A percentile compares a stretch with the other conserved stretches of the same genome.
Conservation (phyloP, 108 stramenopile genomes). For the Bacterosira constricta region DNA sequence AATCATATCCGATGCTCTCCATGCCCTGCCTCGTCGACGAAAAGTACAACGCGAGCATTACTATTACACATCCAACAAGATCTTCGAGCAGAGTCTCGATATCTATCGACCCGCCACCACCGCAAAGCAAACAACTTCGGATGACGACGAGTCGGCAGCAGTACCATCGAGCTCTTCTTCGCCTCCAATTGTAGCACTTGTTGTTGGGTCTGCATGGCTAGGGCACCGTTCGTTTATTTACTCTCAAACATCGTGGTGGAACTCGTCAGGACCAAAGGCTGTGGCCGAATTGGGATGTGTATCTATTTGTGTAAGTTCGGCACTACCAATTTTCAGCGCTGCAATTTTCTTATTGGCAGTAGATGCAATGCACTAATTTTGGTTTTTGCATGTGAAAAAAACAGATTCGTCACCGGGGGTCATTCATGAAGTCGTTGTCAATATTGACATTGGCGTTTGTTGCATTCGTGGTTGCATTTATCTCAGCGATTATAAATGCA, state of each 20-base stretch:
- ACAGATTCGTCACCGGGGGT: constrained; percentile 68
- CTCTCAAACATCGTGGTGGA: constrained; percentile 67
- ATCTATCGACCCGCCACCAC: constrained; percentile 48
- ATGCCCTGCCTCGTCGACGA: neutral
- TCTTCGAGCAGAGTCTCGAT: constrained; percentile 69
- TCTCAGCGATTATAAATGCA: neutral
- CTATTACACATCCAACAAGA: constrained; percentile 28
- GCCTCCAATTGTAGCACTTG: constrained; percentile 54
- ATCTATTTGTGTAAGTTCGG: constrained; percentile 46
- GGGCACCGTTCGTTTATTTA: constrained; percentile 60
- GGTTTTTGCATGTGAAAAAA: neutral
- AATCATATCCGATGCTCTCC: neutral
- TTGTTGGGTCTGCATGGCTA: constrained; percentile 74
- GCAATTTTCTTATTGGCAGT: no score
- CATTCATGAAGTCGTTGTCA: constrained; percentile 42
- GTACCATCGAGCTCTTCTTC: neutral
- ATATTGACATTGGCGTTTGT: constrained; percentile 18
- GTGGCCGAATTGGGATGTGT: constrained; percentile 51
- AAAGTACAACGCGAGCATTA: constrained; percentile 13
- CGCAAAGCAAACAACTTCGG: neutral
- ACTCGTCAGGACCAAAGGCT: constrained; percentile 52
- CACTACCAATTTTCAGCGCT: no score
- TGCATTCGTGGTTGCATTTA: constrained; percentile 3
- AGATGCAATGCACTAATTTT: neutral
- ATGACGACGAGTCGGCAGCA: neutral